Conservation (phyloP, 768 basidiomycete species). For the Tylopilus subfusipes region DNA sequence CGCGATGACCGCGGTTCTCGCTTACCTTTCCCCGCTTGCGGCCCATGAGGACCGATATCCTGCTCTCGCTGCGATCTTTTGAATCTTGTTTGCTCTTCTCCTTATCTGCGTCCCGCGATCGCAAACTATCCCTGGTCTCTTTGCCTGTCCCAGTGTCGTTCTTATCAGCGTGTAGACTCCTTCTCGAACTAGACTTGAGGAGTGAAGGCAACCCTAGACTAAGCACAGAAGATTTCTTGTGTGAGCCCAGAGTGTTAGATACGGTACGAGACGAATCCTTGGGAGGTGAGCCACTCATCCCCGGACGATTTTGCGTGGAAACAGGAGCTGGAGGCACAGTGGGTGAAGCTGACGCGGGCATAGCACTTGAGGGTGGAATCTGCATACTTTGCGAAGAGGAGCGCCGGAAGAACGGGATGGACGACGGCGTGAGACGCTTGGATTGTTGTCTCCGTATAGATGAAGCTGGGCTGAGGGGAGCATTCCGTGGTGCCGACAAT, state of each 20-base stretch:
- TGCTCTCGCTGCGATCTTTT: slow-evolving; percentile 85
- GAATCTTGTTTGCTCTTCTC: slow-evolving; percentile 65
- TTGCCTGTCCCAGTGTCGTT: slow-evolving; percentile 36
- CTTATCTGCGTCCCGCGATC: slow-evolving; percentile 43
- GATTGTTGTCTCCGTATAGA: slow-evolving; percentile 62
- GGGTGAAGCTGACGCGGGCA: slow-evolving; percentile 46
- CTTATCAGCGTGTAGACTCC: slow-evolving; percentile 68
- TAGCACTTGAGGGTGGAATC: slow-evolving; percentile 42
- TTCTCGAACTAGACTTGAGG: slow-evolving; percentile 80
- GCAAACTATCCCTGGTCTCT: slow-evolving; percentile 54
- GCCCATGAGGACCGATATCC: slow-evolving; percentile 84
- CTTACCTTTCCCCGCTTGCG: slow-evolving; percentile 88
- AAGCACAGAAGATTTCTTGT: slow-evolving; percentile 80
- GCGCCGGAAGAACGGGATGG: slow-evolving; percentile 91
- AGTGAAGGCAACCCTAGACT: slow-evolving; percentile 78
- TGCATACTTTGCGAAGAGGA: slow-evolving; percentile 89
- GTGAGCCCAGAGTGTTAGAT: slow-evolving; percentile 55
- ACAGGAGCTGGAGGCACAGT: slow-evolving; percentile 48
- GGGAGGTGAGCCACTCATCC: slow-evolving; percentile 47
- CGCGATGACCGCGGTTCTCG: slow-evolving; percentile 7
- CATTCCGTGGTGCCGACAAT: slow-evolving; percentile 50
- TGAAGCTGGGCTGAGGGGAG: slow-evolving; percentile 69
- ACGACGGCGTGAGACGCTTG: slow-evolving; percentile 85
- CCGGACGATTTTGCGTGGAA: slow-evolving; percentile 40
- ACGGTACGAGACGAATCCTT: slow-evolving; percentile 53